Percentiles rank a stretch among this genome's conserved stretches.
Conservation (phyloP, 306 rosid genomes). For the Carpinus viminea region DNA sequence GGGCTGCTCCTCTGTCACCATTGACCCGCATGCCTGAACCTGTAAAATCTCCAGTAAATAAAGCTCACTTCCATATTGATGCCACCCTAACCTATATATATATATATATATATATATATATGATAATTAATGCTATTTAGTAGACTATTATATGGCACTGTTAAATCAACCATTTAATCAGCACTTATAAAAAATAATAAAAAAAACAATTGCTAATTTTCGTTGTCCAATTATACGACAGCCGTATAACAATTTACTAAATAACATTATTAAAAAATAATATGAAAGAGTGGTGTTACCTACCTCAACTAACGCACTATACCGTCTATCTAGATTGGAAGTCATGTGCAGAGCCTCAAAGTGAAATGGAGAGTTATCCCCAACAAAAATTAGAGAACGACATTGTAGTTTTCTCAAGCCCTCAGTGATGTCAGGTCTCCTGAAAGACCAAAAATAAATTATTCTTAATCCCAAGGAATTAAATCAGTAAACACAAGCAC, state of each 20-base stretch:
- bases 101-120: neutral
- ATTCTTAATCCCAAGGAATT: neutral
- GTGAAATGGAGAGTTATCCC: slow-evolving; percentile 85
- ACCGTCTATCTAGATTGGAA: slow-evolving; percentile 79
- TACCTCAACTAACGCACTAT: slow-evolving; percentile 93
- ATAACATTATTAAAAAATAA: neutral
- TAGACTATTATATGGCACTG: no score
- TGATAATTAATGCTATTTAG: no score
- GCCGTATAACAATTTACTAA: no score
- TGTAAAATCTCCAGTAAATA: slow-evolving; percentile 29
- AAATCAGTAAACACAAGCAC: neutral
- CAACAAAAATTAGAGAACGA: slow-evolving; percentile 88
- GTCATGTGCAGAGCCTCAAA: slow-evolving; percentile 83
- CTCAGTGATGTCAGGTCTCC: slow-evolving; percentile 81
- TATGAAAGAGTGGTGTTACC: slow-evolving; percentile 15
- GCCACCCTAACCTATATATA: neutral
- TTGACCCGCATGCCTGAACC: slow-evolving; percentile 97
- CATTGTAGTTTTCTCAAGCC: slow-evolving; percentile 74
- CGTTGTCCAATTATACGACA: no score
- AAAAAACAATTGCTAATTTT: no score
- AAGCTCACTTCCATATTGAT: slow-evolving; percentile 13
- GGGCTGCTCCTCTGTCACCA: slow-evolving; percentile 99
- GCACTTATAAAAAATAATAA: no score
- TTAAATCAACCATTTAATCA: no score
- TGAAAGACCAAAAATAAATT: slow-evolving; percentile 29